Evolutionary conservation across 2,329 filamentous ascomycete species (phyloP).

Genomic region (Dothideomycetes sp.): DNA sequence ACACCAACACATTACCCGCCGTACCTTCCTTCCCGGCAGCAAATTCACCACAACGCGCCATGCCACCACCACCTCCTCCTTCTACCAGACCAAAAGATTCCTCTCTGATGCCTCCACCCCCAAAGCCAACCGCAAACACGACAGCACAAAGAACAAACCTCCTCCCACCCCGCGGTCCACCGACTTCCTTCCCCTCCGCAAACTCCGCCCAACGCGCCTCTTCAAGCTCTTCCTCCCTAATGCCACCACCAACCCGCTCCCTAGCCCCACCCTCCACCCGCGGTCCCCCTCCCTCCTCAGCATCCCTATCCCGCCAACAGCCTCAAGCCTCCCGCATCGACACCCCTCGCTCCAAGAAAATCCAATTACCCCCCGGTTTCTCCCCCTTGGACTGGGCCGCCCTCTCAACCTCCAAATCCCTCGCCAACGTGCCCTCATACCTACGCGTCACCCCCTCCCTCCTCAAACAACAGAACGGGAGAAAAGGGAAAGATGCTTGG

Average conservation of each 20-base stretch:
- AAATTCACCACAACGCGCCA: constrained; percentile 37
- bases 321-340: constrained; percentile 29
- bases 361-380: constrained; percentile 79
- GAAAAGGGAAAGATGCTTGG: constrained; percentile 78
- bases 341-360: constrained; percentile 47
- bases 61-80: constrained; percentile 14
- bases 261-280: constrained; percentile 34
- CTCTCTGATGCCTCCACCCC: constrained; percentile 14
- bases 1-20: not conserved
- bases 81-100: too few relatives aligned
- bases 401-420: constrained; percentile 54
- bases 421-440: constrained; percentile 42
- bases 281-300: constrained; percentile 31
- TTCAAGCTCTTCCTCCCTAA: constrained; percentile 20
- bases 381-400: constrained; percentile 95
- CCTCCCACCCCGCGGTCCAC: constrained; percentile 27
- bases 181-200: constrained; percentile 36
- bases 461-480: constrained; percentile 69
- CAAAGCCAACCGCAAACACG: constrained; percentile 4
- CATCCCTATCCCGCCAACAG: constrained; percentile 17
- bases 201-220: constrained; percentile 39
- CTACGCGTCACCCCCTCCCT: constrained; percentile 73
- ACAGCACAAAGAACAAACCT: constrained; percentile 16
- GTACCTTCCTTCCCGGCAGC: constrained; percentile 35
- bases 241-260: constrained; percentile 22